phyloP scores from a whole-genome alignment of 805 yeast species.

The Metschnikowia amazonensis region DNA sequence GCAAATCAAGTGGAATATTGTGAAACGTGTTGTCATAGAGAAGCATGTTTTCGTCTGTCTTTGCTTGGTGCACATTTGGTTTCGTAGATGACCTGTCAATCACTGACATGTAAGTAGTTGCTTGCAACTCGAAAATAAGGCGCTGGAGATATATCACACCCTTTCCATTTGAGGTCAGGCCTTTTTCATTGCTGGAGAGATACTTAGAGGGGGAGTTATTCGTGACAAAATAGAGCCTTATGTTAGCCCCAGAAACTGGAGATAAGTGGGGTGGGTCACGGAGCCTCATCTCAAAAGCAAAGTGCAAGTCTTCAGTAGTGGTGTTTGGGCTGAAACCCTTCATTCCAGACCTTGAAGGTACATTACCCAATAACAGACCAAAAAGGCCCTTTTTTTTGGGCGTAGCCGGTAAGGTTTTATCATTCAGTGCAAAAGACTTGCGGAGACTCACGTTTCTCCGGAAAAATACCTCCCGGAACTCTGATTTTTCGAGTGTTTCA shows the following conservation, averaged over 20 bases:
- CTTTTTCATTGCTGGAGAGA: slow-evolving; percentile 28
- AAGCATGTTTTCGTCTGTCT: slow-evolving; percentile 22
- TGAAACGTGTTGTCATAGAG: slow-evolving; percentile 33
- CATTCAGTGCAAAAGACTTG: slow-evolving; percentile 29
- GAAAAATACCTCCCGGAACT: slow-evolving; percentile 41
- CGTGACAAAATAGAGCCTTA: slow-evolving; percentile 31
- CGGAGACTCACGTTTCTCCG: slow-evolving; percentile 19
- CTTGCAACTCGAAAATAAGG: slow-evolving; percentile 30
- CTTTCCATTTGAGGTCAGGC: slow-evolving; percentile 44
- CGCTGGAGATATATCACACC: slow-evolving; percentile 44
- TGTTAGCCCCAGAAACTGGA: slow-evolving; percentile 40
- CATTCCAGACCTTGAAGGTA: slow-evolving; percentile 4
- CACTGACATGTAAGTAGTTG: slow-evolving; percentile 25
- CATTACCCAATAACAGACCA: slow-evolving; percentile 9
- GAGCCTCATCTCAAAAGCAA: slow-evolving; percentile 47
- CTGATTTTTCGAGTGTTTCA: slow-evolving; percentile 22
- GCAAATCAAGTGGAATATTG: slow-evolving; percentile 39
- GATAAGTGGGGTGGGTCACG: slow-evolving; percentile 45
- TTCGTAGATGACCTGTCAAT: slow-evolving; percentile 20
- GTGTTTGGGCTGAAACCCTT: slow-evolving; percentile 4
- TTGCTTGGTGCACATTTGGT: slow-evolving; percentile 25
- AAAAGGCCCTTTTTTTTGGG: slow-evolving; percentile 13
- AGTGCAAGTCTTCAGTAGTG: slow-evolving; percentile 27
- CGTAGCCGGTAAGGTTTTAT: slow-evolving; percentile 14
- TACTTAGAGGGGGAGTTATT: slow-evolving; percentile 28